phyloP scores from a whole-genome alignment of 2,329 filamentous ascomycete species.

The Colletotrichum zoysiae region DNA sequence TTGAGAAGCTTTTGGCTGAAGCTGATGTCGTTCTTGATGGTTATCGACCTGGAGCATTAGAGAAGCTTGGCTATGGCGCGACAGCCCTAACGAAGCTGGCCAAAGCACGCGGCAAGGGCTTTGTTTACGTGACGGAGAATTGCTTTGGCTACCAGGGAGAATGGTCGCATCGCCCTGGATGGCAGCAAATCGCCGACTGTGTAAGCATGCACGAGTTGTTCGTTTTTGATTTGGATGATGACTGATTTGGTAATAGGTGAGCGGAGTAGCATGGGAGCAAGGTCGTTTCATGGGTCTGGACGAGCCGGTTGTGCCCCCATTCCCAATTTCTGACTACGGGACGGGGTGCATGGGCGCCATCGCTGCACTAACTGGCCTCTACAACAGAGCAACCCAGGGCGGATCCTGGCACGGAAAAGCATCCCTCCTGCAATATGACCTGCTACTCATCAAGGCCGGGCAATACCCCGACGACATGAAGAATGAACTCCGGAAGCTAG shows the following conservation, averaged over 20 bases:
- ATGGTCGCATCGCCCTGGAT: conserved; percentile 74
- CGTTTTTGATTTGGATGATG: no score
- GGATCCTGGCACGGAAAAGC: conserved; percentile 76
- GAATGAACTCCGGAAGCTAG: conserved; percentile 60
- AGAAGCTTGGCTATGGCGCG: conserved; percentile 73
- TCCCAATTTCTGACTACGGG: conserved; percentile 75
- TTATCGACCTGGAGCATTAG: conserved; percentile 75
- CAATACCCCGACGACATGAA: conserved; percentile 67
- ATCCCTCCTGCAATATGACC: conserved; percentile 76
- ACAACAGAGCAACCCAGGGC: conserved; percentile 70
- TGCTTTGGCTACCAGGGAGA: conserved; percentile 74
- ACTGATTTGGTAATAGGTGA: conserved; percentile 47
- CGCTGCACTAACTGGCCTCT: conserved; percentile 73
- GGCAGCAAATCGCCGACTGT: conserved; percentile 80
- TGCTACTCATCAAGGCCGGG: conserved; percentile 72
- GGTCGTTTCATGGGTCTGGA: conserved; percentile 71
- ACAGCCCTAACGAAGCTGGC: conserved; percentile 66
- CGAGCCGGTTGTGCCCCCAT: conserved; percentile 75
- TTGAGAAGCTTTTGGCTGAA: conserved; percentile 70
- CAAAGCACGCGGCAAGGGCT: conserved; percentile 68
- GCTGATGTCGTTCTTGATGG: conserved; percentile 77
- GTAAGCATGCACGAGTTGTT: conserved; percentile 50
- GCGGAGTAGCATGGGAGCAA: conserved; percentile 72
- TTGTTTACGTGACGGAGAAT: conserved; percentile 78
- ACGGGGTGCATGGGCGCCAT: conserved; percentile 80